A percentile compares a stretch with the other conserved stretches of the same genome.
Conservation (phyloP, 129 eudicot species). For the Chrysanthemum makinoi region DNA sequence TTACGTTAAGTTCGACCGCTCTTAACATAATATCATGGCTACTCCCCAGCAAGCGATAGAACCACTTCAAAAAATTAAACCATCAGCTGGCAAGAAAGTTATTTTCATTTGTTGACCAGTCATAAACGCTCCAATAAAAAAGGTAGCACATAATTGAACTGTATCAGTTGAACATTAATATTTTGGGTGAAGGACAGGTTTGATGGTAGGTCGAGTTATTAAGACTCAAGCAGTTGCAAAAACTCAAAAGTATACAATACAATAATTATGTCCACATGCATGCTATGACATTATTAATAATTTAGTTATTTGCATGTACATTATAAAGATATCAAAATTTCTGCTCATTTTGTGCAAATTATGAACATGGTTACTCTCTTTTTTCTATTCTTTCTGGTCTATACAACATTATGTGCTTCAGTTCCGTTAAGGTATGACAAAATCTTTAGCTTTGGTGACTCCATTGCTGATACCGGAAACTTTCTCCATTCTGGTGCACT, state of each 20-base stretch:
- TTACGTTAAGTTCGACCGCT: no score
- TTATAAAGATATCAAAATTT: background rate
- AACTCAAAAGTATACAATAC: background rate
- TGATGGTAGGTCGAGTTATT: slow-evolving; percentile 16
- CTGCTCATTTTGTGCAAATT: background rate
- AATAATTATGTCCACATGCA: slow-evolving; percentile 24
- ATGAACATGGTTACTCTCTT: slow-evolving; percentile 32
- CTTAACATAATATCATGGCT: no score
- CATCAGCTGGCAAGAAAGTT: no score
- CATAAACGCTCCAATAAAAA: no score
- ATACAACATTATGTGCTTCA: slow-evolving; percentile 26
- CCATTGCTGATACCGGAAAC: slow-evolving; percentile 80
- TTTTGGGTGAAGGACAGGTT: slow-evolving; percentile 14
- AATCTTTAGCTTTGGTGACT: slow-evolving; percentile 80
- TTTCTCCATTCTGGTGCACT: slow-evolving; percentile 58
- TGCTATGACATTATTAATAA: slow-evolving; percentile 5
- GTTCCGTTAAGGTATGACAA: slow-evolving; percentile 38
- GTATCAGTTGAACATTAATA: background rate
- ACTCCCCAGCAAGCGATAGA: no score
- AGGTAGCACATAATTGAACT: background rate
- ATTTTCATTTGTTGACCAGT: no score
- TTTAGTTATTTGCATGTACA: background rate
- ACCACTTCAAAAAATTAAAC: no score
- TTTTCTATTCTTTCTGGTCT: slow-evolving; percentile 25
- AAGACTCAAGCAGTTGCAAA: slow-evolving; percentile 3